Conservation (phyloP, 78 protist species). For the Guillardia theta region DNA sequence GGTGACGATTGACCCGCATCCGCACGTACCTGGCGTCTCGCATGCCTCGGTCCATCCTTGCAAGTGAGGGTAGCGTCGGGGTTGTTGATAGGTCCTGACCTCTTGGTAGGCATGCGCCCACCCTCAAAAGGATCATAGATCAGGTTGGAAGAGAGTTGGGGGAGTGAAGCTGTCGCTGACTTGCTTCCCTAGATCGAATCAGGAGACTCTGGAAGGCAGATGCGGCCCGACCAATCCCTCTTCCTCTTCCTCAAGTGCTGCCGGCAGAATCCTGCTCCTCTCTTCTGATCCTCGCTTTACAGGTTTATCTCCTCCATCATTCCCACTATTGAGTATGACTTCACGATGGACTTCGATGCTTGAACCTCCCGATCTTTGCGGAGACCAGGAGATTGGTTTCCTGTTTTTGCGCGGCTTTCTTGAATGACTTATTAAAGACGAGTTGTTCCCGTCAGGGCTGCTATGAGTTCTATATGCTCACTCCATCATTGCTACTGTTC, state of each 20-base stretch:
- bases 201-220: neutral
- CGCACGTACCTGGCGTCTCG: slow-evolving; percentile 17
- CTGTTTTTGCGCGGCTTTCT: too few species aligned
- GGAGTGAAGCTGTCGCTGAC: too few species aligned
- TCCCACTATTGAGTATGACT: slow-evolving; percentile 54
- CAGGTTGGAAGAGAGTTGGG: neutral
- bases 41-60: slow-evolving; percentile 58
- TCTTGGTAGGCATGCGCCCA: neutral
- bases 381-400: too few species aligned
- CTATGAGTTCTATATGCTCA: too few species aligned
- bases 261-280: too few species aligned
- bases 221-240: slow-evolving; percentile 27
- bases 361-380: too few species aligned
- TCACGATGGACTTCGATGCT: slow-evolving; percentile 40
- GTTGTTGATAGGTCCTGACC: neutral
- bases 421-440: too few species aligned
- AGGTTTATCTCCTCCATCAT: slow-evolving; percentile 31
- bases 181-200: neutral
- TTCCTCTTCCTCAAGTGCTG: slow-evolving; percentile 51
- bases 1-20: slow-evolving; percentile 50
- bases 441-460: too few species aligned
- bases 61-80: neutral
- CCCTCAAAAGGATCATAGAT: neutral
- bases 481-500: too few species aligned
- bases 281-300: too few species aligned